Evolutionary conservation across 371 early-diverging fungal genomes (phyloP), one percentile per base, ranked within the genome.

Genomic region (Mucor circinelloides): DNA sequence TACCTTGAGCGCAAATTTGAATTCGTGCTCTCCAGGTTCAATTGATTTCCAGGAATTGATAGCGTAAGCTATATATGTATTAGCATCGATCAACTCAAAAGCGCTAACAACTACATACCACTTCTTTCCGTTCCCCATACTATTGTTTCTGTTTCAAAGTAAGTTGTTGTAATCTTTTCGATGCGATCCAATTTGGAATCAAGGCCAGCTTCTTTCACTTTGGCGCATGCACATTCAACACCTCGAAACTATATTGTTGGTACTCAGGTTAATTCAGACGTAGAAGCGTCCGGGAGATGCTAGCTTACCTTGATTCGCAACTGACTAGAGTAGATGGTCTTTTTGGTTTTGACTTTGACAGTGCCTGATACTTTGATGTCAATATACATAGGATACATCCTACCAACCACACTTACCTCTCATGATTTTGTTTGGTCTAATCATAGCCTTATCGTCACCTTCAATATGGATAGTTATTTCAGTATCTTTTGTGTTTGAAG

Each of bases 1-100:
- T 73, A 84, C 83, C 71, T 86, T 86, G 57, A 86, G 66, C 4
- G 80, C 82, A 71, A 86, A 86, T 1, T 79, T 79, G 42, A 61
- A 80, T 19, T 67, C 61, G 58, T 82, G 69, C 12, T 74, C 55
- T 7, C 82, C 80, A 3, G 73, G 58, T 0, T 75, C 69, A 34
- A 82, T 67, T 55, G 78, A 73, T 28, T 73, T 19, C 82, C 82
- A 82, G 32, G 68, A 68, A 32, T 72, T 28, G n/a, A 78, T 66
- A 58, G 63, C 63, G 27, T 60, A 72, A 0, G 65, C 56, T 56
- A 31, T 56, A 54, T 17, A 31, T 4, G 12, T 23, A 38, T 25
- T 2, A 19, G 15, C n/a, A 25, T 38, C 38, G n/a, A 34, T 19
- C 17, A 9, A 10, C n/a, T 42, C n/a, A 17, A 17, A 42, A 42